These are phyloP conservation scores for Chlamydomonas schloesseri DNA, from an alignment of 139 green algal genomes.

Conservation along the genomic window DNA sequence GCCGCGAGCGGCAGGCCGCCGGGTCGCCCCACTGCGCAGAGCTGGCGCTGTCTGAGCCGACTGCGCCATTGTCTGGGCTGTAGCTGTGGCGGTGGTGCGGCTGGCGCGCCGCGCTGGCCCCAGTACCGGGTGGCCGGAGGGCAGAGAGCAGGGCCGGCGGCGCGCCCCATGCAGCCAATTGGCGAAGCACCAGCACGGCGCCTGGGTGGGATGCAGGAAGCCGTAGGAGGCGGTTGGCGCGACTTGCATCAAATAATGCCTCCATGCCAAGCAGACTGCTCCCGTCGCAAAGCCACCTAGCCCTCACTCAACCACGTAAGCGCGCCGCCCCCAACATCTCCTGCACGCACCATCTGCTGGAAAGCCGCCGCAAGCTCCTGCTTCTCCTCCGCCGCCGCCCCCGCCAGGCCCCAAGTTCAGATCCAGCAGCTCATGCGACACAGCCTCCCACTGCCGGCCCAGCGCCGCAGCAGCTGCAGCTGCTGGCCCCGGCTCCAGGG, in stretches of 20 bases:
- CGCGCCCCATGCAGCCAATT: conserved; percentile 13
- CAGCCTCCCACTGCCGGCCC: conserved; percentile 5
- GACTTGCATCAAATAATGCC: too few relatives aligned
- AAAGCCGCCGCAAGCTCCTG: neutral
- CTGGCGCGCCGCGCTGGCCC: too few relatives aligned
- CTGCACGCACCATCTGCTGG: neutral
- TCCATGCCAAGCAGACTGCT: too few relatives aligned
- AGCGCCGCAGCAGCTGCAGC: neutral
- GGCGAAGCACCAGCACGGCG: neutral
- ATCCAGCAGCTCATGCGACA: neutral
- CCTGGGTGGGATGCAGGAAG: neutral
- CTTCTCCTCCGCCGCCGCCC: too few relatives aligned
- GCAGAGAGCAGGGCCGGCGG: neutral
- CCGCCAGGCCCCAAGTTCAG: neutral
- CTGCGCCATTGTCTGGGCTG: too few relatives aligned
- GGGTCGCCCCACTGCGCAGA: too few relatives aligned
- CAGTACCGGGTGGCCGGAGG: neutral
- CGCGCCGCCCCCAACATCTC: too few relatives aligned
- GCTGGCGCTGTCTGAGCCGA: neutral
- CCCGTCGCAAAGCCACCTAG: too few relatives aligned
- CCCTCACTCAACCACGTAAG: too few relatives aligned
- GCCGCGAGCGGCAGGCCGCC: neutral
- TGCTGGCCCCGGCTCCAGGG: neutral
- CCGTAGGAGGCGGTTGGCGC: neutral
- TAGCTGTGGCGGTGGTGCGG: neutral